Percentiles rank a stretch among this genome's conserved stretches.
These are phyloP conservation scores for Adenanthera pavonina DNA, from an alignment of 306 rosid genomes.

Conservation along the genomic window DNA sequence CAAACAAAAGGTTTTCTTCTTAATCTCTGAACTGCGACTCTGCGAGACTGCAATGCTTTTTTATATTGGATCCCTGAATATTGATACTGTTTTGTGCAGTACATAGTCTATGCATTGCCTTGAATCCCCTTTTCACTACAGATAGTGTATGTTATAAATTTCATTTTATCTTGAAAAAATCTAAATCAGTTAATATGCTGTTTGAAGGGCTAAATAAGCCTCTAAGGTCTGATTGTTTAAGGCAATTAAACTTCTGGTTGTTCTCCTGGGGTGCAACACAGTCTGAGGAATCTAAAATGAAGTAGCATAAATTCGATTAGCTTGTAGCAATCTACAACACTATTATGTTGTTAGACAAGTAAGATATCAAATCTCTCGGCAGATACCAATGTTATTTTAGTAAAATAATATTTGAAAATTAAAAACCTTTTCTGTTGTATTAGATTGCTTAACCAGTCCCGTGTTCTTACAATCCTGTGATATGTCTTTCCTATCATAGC, in stretches of 20 bases:
- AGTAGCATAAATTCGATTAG: neutral
- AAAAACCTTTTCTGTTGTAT: neutral
- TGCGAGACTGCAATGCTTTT: conserved; percentile 3
- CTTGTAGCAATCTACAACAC: neutral
- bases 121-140: neutral
- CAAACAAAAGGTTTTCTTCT: conserved; percentile 56
- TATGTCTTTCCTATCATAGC: neutral
- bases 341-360: neutral
- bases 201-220: conserved; percentile 15
- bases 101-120: conserved; percentile 26
- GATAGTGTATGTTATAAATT: neutral
- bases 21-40: conserved; percentile 4
- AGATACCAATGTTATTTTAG: neutral
- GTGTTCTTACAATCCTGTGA: conserved; percentile 5
- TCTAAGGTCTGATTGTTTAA: conserved; percentile 17
- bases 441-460: neutral
- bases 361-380: neutral
- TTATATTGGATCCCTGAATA: conserved; percentile 6
- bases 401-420: neutral
- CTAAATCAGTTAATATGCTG: conserved; percentile 11
- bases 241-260: neutral
- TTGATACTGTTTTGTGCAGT: neutral
- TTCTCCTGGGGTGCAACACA: neutral
- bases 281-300: neutral
- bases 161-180: conserved; percentile 6